These are phyloP conservation scores for Chimonanthus praecox DNA, from an alignment of 164 flowering plant species.

Conservation along the genomic window DNA sequence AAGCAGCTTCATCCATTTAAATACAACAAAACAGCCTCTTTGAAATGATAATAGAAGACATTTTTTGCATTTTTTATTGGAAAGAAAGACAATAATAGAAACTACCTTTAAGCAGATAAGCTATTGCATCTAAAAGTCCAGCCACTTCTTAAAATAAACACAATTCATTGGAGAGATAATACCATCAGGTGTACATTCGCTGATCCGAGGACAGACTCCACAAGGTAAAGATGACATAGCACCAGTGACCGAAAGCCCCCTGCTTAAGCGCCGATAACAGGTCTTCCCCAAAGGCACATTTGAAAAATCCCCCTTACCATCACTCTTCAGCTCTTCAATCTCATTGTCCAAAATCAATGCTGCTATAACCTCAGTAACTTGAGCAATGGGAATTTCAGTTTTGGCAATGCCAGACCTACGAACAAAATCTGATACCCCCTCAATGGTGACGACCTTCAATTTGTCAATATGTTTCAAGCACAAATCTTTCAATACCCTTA, in stretches of 20 bases:
- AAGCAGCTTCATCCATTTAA: no score
- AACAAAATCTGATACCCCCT: conserved; percentile 26
- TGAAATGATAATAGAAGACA: no score
- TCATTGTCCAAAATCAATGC: conserved; percentile 56
- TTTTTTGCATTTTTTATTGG: neutral
- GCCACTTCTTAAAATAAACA: conserved; percentile 44
- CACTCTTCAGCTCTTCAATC: conserved; percentile 53
- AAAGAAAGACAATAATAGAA: neutral
- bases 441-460: conserved; percentile 44
- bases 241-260: conserved; percentile 27
- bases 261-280: conserved; percentile 42
- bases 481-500: conserved; percentile 20
- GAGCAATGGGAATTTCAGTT: conserved; percentile 22
- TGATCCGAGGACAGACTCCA: conserved; percentile 75
- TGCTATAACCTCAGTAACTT: conserved; percentile 50
- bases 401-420: conserved; percentile 13
- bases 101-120: neutral
- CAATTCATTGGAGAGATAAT: conserved; percentile 70
- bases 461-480: conserved; percentile 28
- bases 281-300: conserved; percentile 39
- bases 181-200: conserved; percentile 74
- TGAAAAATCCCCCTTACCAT: conserved; percentile 50
- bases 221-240: conserved; percentile 79
- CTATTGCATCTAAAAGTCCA: conserved; percentile 3
- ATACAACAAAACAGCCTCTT: no score